These are phyloP conservation scores for Murraya paniculata DNA, from an alignment of 345 rosid species.

Conservation along the genomic window DNA sequence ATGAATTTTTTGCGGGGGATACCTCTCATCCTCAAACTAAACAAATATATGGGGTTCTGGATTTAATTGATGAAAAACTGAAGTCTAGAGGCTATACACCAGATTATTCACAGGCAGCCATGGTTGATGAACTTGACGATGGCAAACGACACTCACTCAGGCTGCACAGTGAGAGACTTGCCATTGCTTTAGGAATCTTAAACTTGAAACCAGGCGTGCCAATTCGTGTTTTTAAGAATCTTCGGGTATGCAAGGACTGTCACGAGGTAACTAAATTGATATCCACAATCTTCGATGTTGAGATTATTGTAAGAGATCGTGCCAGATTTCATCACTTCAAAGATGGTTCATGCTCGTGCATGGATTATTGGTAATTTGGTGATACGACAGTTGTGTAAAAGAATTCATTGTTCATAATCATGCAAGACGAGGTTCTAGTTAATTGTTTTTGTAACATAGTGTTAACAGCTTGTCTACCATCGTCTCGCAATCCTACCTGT, in stretches of 20 bases:
- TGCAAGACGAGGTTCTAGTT: background rate
- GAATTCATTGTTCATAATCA: background rate
- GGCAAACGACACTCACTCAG: slow-evolving; percentile 48
- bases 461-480: background rate
- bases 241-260: slow-evolving; percentile 72
- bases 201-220: slow-evolving; percentile 58
- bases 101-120: slow-evolving; percentile 50
- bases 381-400: slow-evolving; percentile 8
- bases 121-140: slow-evolving; percentile 40
- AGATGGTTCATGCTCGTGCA: slow-evolving; percentile 69
- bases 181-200: slow-evolving; percentile 70
- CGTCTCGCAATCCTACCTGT: background rate
- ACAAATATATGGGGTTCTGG: slow-evolving; percentile 53
- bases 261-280: slow-evolving; percentile 65
- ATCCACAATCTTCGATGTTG: slow-evolving; percentile 55
- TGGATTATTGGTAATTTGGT: slow-evolving; percentile 85
- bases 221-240: slow-evolving; percentile 71
- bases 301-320: slow-evolving; percentile 76
- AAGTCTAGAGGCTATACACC: slow-evolving; percentile 45
- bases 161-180: slow-evolving; percentile 82
- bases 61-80: slow-evolving; percentile 51
- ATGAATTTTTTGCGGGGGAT: slow-evolving; percentile 88
- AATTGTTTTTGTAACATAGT: background rate
- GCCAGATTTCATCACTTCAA: slow-evolving; percentile 74
- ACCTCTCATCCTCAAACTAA: slow-evolving; percentile 61